Evolutionary conservation across 345 rosid species (phyloP).

Genomic region (Gossypium stocksii): DNA sequence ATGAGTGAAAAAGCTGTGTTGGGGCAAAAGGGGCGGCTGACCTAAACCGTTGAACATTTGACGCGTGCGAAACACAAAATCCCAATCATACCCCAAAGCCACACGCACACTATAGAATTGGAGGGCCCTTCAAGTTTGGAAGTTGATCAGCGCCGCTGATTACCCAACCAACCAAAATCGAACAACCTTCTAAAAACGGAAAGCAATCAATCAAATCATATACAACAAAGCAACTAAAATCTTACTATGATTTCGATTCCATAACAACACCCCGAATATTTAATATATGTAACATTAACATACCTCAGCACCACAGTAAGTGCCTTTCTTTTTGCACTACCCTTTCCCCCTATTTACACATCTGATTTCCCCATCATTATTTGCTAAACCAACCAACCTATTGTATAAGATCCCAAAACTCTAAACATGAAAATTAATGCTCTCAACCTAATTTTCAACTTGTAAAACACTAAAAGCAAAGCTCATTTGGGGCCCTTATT

Average conservation of each 20-base stretch:
- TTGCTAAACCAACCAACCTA: too few species aligned
- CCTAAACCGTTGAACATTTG: neutral
- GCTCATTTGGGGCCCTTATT: too few species aligned
- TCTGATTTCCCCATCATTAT: too few species aligned
- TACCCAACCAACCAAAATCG: neutral
- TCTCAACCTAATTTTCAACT: too few species aligned
- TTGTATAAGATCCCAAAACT: too few species aligned
- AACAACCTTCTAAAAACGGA: neutral
- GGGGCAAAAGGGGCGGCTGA: neutral
- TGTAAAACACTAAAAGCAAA: too few species aligned
- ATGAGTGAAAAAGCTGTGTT: too few species aligned
- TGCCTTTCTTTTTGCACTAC: too few species aligned
- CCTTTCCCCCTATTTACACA: too few species aligned
- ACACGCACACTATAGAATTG: neutral
- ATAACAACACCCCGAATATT: neutral
- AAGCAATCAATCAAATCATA: neutral
- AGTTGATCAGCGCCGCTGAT: neutral
- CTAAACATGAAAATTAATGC: too few species aligned
- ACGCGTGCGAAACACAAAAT: neutral
- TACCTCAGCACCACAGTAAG: conserved; percentile 8
- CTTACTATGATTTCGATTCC: conserved; percentile 16
- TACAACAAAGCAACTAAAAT: neutral
- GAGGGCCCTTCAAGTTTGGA: neutral
- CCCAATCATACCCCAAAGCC: neutral
- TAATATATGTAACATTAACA: conserved; percentile 3